A percentile compares a stretch with the other conserved stretches of the same genome.
Evolutionary conservation across 2,329 filamentous ascomycete species (phyloP).

Genomic region (Cordyceps fumosorosea): DNA sequence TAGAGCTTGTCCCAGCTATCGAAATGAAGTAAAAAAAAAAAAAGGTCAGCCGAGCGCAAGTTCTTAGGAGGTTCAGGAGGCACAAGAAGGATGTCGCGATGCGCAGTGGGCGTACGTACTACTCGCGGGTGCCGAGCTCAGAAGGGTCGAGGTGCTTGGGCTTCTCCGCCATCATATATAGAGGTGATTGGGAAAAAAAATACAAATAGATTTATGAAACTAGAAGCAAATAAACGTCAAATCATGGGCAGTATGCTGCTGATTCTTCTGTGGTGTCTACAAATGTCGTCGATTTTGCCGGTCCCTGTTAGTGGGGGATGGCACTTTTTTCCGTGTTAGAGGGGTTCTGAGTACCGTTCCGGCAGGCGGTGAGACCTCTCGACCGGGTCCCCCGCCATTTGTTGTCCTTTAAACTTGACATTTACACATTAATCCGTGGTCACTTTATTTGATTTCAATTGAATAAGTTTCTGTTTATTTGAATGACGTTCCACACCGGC

Average conservation of each 20-base stretch:
- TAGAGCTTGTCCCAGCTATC: constrained; percentile 72
- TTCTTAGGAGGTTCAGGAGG: neutral
- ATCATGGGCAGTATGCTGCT: neutral
- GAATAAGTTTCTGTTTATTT: no score
- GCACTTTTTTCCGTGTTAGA: neutral
- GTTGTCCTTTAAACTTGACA: no score
- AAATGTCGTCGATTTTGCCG: neutral
- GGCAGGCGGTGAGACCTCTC: constrained; percentile 7
- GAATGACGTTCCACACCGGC: no score
- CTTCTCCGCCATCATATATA: constrained; percentile 16
- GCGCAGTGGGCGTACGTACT: constrained; percentile 46
- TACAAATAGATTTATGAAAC: no score
- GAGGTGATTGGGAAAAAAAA: neutral
- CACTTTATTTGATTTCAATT: no score
- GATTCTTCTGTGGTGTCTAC: neutral
- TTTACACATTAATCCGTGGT: no score
- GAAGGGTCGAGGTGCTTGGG: constrained; percentile 69
- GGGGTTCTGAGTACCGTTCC: neutral
- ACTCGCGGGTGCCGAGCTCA: constrained; percentile 80
- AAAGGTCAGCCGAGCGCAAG: neutral
- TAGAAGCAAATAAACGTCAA: no score
- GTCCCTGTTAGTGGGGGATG: neutral
- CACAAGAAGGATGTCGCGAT: neutral
- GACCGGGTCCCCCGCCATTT: neutral
- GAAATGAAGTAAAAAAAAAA: no score